Base-by-base conservation (phyloP, 2,329 filamentous ascomycete species). In the Nigrograna mackinnonii region DNA sequence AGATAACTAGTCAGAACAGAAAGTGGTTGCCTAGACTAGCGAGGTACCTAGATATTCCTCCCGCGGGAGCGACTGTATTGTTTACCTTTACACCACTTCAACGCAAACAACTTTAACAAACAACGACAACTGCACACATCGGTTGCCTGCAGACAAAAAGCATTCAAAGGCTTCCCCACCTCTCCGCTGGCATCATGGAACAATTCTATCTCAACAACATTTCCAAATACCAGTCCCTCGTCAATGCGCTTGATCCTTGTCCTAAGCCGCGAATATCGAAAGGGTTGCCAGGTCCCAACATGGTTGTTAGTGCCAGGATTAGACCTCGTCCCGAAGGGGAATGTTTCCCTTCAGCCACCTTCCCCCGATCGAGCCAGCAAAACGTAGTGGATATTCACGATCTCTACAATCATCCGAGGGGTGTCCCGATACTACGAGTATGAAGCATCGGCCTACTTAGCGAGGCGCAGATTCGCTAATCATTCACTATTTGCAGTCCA, bases 361-460 rank as follows among this genome's bases (percentile, higher is more conserved):
- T 49, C 22, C 50, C 52, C 31, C 40, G 50, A 34, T 19, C 36
- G 19, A 43, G 19, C n/a, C 43, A 47, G 35, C 30, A 50, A 35
- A 52, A 45, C 40, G 45, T 53, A 22, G 38, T 55, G n/a, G 52
- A 55, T 35, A 38, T 55, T 38, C 52, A 55, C 39, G 52, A 55
- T 42, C 37, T 55, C 16, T 53, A 51, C 37, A 50, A 51, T 45
- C 45, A 50, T 45, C 49, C 46, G 1, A 51, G 35, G 17, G 46
- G 49, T 16, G 37, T 41, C 32, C 50, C 47, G 11, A 45, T 41
- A 24, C 41, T 55, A n/a, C 32, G 35, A 46, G 50, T 53, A 49
- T 46, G 37, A 33, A 43, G 39, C 20, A 22, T 39, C 24, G 17
- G 28, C 22, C 22, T 37, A 34, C 18, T 18, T 19, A 35, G 4